Evolutionary conservation across 139 green algal genomes (phyloP), one percentile per base, ranked within the genome.

Genomic region (Picochlorum costavermella): DNA sequence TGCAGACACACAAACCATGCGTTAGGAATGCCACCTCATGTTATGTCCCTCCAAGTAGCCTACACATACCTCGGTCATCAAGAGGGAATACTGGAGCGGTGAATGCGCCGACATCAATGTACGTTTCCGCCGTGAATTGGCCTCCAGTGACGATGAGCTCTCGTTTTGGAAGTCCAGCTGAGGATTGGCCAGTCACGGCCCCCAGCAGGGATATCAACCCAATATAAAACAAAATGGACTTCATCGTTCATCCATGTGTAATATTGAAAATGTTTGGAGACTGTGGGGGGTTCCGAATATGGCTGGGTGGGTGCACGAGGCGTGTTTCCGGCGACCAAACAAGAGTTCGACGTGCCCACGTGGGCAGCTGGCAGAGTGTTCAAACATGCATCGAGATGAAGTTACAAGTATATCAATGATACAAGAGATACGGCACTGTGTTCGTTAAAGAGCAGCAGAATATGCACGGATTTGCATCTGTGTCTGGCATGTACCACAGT

Each of bases 41-140:
- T 3, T 6, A 40, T 6, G 33, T 6, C 8, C 33, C 33, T 12
- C 6, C 33, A 40, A 12, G 33, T 11, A 40, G 9, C 8, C 33
- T 40, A 53, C 16, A 53, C 46, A 11, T 53, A 59, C 20, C 23
- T 59, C 23, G 23, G 13, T 59, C 50, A 33, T 59, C 50, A 28
- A 59, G 20, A 20, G 50, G 50, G 20, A 59, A 59, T 30, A 59
- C 25, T 30, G 23, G 20, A 37, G 23, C 23, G 10, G n/a, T 33
- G 14, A 59, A 40, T 4, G 25, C 17, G 5, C 50, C 50, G 14
- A 30, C 50, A 59, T 59, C 50, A 37, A 59, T 59, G 28, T 59
- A 59, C 23, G 25, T 33, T 30, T 59, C 50, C 14, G 20, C 25
- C 6, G 50, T 59, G 14, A 59, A 37, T 33, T 59, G 50, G 20